Conservation (phyloP, 148 eudicot species). For the Dysphania ambrosioides region DNA sequence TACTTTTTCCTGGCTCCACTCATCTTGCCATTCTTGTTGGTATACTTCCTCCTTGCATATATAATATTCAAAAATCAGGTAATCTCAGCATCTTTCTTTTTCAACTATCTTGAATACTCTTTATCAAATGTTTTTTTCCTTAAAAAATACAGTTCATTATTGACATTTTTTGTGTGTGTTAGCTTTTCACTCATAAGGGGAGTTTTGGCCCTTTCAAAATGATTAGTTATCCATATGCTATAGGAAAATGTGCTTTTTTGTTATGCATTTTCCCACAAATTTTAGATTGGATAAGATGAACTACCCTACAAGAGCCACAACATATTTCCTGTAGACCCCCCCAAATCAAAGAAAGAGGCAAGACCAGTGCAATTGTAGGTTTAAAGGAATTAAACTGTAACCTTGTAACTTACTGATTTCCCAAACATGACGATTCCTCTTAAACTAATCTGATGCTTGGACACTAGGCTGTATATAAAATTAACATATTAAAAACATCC, state of each 20-base stretch:
- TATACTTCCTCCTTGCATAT: slow-evolving; percentile 56
- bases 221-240: background rate
- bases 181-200: too few species aligned
- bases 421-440: background rate
- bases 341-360: background rate
- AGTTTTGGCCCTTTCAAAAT: background rate
- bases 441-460: background rate
- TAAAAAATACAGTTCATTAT: background rate
- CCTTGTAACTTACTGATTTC: too few species aligned
- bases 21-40: slow-evolving; percentile 61
- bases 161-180: background rate
- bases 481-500: background rate
- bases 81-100: slow-evolving; percentile 15
- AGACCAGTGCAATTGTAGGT: background rate
- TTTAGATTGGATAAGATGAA: background rate
- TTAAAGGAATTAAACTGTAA: too few species aligned
- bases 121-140: too few species aligned
- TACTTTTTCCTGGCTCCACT: slow-evolving; percentile 72
- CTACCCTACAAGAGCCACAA: background rate
- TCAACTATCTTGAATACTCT: too few species aligned
- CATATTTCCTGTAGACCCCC: background rate
- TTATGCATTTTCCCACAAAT: background rate
- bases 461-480: background rate
- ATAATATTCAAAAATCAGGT: slow-evolving; percentile 67
- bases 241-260: background rate